These are phyloP conservation scores for Apophysomyces sp. DNA, from an alignment of 371 early-diverging fungal genomes.

Conservation along the genomic window DNA sequence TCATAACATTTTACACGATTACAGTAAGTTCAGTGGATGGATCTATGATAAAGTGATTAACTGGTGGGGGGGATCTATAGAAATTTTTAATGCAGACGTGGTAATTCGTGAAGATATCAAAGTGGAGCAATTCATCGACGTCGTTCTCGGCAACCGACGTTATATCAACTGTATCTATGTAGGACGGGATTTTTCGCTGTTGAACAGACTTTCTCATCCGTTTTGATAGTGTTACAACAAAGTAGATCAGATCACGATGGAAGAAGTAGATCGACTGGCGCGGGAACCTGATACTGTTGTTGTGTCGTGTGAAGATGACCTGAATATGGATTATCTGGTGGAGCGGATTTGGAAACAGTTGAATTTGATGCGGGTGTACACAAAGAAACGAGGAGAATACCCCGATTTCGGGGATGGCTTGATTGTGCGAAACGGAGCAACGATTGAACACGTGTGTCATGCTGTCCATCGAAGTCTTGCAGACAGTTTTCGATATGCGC, in stretches of 20 bases:
- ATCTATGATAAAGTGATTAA: too few species aligned
- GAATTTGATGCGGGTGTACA: constrained; percentile 91
- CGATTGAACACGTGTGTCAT: constrained; percentile 97
- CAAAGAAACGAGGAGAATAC: constrained; percentile 95
- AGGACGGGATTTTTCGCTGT: constrained; percentile 17
- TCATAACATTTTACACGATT: constrained; percentile 95
- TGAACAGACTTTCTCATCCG: background rate
- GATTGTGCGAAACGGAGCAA: constrained; percentile 85
- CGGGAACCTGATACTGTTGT: constrained; percentile 90
- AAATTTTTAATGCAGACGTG: constrained; percentile 98
- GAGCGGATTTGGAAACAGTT: constrained; percentile 91
- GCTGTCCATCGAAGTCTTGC: constrained; percentile 93
- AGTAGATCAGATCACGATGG: constrained; percentile 96
- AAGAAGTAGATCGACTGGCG: constrained; percentile 94
- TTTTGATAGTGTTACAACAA: constrained; percentile 88
- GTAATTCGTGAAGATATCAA: constrained; percentile 96
- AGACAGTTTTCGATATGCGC: constrained; percentile 90
- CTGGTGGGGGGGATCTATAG: constrained; percentile 19
- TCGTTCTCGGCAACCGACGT: constrained; percentile 95
- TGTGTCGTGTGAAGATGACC: constrained; percentile 87
- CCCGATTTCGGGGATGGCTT: constrained; percentile 97
- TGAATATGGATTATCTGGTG: constrained; percentile 94
- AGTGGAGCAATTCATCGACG: constrained; percentile 99
- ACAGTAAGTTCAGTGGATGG: constrained; percentile 64
- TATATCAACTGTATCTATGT: constrained; percentile 97